These are phyloP conservation scores for Aurantiochytrium sp. DNA, from an alignment of 108 stramenopile species.

Conservation along the genomic window DNA sequence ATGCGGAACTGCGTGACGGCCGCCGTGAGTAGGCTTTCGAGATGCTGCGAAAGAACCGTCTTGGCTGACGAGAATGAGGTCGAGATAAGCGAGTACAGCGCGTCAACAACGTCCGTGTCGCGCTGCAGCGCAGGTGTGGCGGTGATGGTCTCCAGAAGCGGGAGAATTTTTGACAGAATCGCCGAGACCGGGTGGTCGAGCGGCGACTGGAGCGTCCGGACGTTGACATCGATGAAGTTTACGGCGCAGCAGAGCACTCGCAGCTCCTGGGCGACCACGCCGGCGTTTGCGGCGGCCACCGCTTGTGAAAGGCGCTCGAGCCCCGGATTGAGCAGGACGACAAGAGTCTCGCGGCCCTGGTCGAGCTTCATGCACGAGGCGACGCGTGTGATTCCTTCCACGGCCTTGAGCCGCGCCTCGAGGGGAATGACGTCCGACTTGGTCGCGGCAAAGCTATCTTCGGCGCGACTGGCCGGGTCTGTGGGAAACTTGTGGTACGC, in stretches of 20 bases:
- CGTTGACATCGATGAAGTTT: background rate
- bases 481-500: background rate
- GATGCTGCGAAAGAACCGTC: background rate
- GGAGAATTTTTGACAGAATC: background rate
- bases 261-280: background rate
- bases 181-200: background rate
- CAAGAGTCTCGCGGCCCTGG: background rate
- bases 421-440: background rate
- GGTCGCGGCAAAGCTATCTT: background rate
- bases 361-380: constrained; percentile 26
- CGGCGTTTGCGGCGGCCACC: background rate
- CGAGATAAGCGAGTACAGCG: background rate
- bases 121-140: background rate
- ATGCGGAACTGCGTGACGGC: background rate
- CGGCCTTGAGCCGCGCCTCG: background rate
- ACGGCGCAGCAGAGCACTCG: background rate
- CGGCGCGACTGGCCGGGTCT: background rate
- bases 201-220: background rate
- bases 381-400: background rate
- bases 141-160: background rate
- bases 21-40: background rate
- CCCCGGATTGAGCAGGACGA: background rate
- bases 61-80: background rate
- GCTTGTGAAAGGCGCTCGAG: background rate
- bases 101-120: background rate